Evolutionary conservation across 1,284 basidiomycete species (phyloP), one percentile per base, ranked within the genome.

Genomic region (Lentinus polychrous): DNA sequence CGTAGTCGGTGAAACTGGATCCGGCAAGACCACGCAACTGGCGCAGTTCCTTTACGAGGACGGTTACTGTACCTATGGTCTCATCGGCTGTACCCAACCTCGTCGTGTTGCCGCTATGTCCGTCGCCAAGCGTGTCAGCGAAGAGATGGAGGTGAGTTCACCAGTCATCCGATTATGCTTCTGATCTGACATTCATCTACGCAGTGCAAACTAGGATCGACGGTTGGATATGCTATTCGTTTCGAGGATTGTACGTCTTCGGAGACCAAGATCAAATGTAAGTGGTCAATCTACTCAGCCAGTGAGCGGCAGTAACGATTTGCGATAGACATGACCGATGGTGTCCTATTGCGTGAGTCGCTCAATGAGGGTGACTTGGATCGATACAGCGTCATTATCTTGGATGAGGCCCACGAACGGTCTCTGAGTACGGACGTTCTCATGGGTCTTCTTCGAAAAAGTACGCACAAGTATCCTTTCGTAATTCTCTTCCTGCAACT

Each of bases 61-160:
- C 56, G 94, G 95, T 1, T 98, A 95, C 64, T 92, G 92, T 52
- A 67, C 76, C 14, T 78, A 86, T 64, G 94, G 94, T 7, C 76
- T 96, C 34, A 82, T 99, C 38, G 94, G 94, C 6, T 99, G 94
- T 60, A 99, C 95, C 0, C 94, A 98, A 63, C 94, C 94, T 35
- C 82, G 95, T 61, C 91, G 94, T 72, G 94, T 98, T 10, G 94
- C 95, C 42, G 94, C 95, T 10, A 98, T 99, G 94, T 94, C 91
- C 12, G 95, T 98, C 2, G 95, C 95, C 7, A 98, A 98, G 70
- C 93, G 95, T 70, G 95, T 98, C 49, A 94, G 91, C 62, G 95
- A 99, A 62, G 95, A 99, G 67, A 88, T 89, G 78, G 83, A 86
- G 75, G 84, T 83, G 41, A 34, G 74, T 62, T 23, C 1, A 4